phyloP scores from a whole-genome alignment of 768 basidiomycete genomes.

The Pilatotrama ljubarskyi region DNA sequence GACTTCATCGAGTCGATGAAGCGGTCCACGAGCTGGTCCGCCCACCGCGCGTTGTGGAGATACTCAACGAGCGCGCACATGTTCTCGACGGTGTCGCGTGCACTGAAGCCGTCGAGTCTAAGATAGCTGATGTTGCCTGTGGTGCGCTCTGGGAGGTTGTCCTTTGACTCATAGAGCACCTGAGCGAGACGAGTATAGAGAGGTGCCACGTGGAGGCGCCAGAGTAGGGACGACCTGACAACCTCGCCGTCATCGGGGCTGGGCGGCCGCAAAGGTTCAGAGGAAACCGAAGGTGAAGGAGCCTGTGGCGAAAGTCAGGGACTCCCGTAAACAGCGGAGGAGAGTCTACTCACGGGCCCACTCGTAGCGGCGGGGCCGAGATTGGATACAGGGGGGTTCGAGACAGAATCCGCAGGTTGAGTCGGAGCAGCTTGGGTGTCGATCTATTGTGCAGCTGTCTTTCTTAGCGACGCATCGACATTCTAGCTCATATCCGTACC shows the following conservation, averaged over 20 bases:
- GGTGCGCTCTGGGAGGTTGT: background rate
- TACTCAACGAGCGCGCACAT: conserved; percentile 13
- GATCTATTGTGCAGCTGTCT: no score
- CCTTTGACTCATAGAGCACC: background rate
- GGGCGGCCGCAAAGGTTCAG: background rate
- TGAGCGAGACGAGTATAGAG: background rate
- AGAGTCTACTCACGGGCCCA: background rate
- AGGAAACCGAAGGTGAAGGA: background rate
- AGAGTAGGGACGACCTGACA: background rate
- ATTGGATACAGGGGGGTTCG: no score
- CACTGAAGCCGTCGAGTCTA: conserved; percentile 8
- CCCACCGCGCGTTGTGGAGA: conserved; percentile 1
- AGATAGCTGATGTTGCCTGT: conserved; percentile 4
- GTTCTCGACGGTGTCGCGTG: conserved; percentile 8
- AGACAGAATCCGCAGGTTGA: no score
- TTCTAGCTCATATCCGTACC: background rate
- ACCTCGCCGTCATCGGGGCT: background rate
- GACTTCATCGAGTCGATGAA: background rate
- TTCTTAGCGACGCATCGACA: no score
- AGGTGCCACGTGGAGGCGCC: conserved; percentile 2
- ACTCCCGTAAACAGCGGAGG: background rate
- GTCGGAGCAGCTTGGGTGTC: no score
- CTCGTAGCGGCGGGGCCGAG: no score
- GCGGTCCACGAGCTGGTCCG: background rate
- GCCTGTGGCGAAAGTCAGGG: background rate